Percentiles rank a stretch among this genome's conserved stretches.
These are phyloP conservation scores for Aspergillus pseudoglaucus DNA, from an alignment of 2,329 filamentous ascomycete species.

Conservation along the genomic window DNA sequence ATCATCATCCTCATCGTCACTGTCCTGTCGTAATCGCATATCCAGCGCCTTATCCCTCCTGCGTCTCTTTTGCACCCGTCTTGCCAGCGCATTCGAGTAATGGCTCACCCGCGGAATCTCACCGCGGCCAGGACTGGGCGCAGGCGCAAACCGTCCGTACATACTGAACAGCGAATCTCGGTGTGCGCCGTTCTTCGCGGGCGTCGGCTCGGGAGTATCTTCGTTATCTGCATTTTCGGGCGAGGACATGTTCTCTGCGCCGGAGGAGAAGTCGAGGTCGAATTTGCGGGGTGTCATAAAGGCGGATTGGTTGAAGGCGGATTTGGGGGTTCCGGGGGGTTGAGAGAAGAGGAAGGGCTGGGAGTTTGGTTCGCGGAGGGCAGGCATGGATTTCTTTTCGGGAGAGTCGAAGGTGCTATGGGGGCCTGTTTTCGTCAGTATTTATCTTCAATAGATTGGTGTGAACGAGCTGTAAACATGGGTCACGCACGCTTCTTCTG, in stretches of 20 bases:
- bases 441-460: neutral
- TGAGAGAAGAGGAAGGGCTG: constrained; percentile 47
- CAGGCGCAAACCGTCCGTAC: constrained; percentile 39
- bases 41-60: constrained; percentile 44
- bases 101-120: constrained; percentile 52
- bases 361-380: constrained; percentile 44
- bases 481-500: constrained; percentile 38
- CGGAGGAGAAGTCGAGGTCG: constrained; percentile 44
- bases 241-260: constrained; percentile 41
- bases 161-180: constrained; percentile 37
- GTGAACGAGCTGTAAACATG: neutral
- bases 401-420: constrained; percentile 41
- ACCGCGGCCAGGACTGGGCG: constrained; percentile 55
- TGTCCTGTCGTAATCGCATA: constrained; percentile 34
- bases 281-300: constrained; percentile 46
- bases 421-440: constrained; percentile 23
- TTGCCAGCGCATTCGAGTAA: constrained; percentile 40
- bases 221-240: constrained; percentile 43
- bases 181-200: constrained; percentile 24
- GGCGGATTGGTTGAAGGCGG: constrained; percentile 34
- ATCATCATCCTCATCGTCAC: constrained; percentile 38
- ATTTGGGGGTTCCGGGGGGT: constrained; percentile 24
- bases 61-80: constrained; percentile 44
- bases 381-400: constrained; percentile 42
- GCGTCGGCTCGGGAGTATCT: constrained; percentile 39